Percentiles rank a stretch among this genome's conserved stretches.
phyloP scores from a whole-genome alignment of 192 early-diverging fungal genomes.

The Powellomyces hirtus region DNA sequence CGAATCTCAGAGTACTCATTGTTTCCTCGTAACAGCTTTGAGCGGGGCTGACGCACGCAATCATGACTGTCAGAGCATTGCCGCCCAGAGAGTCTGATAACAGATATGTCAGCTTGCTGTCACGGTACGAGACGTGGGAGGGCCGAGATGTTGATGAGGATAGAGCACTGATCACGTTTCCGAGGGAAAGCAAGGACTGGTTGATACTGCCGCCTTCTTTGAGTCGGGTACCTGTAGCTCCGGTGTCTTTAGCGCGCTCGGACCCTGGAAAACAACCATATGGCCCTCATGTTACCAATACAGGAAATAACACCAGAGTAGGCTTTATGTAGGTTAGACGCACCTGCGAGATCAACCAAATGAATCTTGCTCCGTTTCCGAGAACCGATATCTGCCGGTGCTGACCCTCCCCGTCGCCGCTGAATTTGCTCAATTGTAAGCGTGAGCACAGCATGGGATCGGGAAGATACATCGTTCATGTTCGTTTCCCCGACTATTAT shows the following conservation, averaged over 20 bases:
- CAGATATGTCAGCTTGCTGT: conserved; percentile 54
- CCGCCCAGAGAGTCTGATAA: conserved; percentile 52
- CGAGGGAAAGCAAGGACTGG: conserved; percentile 73
- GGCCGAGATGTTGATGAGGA: conserved; percentile 2
- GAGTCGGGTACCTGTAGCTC: conserved; percentile 74
- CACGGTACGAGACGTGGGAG: conserved; percentile 50
- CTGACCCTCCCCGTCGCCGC: neutral
- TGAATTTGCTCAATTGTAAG: conserved; percentile 66
- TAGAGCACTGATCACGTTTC: conserved; percentile 83
- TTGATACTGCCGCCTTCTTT: conserved; percentile 83
- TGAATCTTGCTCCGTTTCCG: conserved; percentile 55
- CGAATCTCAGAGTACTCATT: conserved; percentile 34
- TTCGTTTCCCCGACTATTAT: conserved; percentile 40
- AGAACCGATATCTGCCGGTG: neutral
- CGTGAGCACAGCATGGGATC: conserved; percentile 76
- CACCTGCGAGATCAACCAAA: conserved; percentile 74
- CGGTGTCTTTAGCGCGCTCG: conserved; percentile 83
- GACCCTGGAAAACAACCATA: conserved; percentile 57
- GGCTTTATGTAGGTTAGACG: neutral
- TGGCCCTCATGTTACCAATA: neutral
- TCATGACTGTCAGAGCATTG: conserved; percentile 51
- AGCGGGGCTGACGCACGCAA: conserved; percentile 47
- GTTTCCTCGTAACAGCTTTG: conserved; percentile 31
- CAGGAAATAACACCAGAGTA: neutral
- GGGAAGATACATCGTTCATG: conserved; percentile 48